These are phyloP conservation scores for Diplodia intermedia DNA, from an alignment of 2,329 filamentous ascomycete species.

Conservation along the genomic window DNA sequence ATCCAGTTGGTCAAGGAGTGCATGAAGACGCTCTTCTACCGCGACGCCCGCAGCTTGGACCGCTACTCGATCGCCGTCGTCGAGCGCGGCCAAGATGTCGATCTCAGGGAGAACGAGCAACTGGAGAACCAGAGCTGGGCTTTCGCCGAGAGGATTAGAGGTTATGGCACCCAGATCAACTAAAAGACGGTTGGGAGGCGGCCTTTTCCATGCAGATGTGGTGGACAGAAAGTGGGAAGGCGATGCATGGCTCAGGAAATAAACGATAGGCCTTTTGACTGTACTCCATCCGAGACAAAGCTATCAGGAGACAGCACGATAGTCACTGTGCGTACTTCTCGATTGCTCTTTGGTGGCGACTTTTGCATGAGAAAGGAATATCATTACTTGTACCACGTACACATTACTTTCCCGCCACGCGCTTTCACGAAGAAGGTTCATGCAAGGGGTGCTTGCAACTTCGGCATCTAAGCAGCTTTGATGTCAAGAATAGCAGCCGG, in stretches of 20 bases:
- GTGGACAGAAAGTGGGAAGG: not conserved
- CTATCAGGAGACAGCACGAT: not conserved
- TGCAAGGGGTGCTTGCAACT: no score
- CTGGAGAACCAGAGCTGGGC: conserved; percentile 97
- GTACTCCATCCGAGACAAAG: not conserved
- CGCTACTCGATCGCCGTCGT: conserved; percentile 90
- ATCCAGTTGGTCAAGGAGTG: conserved; percentile 85
- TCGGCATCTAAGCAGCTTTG: no score
- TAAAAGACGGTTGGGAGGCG: not conserved
- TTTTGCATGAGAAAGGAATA: conserved; percentile 22
- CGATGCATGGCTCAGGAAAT: conserved; percentile 12
- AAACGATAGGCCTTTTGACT: conserved; percentile 20
- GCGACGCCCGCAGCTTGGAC: conserved; percentile 91
- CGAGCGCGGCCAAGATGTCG: conserved; percentile 79
- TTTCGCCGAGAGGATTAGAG: conserved; percentile 92
- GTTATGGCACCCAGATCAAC: conserved; percentile 82
- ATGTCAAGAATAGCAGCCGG: no score
- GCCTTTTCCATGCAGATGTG: not conserved
- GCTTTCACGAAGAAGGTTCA: not conserved
- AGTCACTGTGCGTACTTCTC: not conserved
- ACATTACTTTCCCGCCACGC: not conserved
- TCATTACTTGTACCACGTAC: conserved; percentile 2
- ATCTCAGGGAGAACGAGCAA: conserved; percentile 82
- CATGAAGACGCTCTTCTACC: conserved; percentile 98
- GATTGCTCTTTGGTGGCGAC: not conserved